Percentiles rank a stretch among this genome's conserved stretches.
phyloP scores from a whole-genome alignment of 129 eudicot genomes.

The Escallonia herrerae region DNA sequence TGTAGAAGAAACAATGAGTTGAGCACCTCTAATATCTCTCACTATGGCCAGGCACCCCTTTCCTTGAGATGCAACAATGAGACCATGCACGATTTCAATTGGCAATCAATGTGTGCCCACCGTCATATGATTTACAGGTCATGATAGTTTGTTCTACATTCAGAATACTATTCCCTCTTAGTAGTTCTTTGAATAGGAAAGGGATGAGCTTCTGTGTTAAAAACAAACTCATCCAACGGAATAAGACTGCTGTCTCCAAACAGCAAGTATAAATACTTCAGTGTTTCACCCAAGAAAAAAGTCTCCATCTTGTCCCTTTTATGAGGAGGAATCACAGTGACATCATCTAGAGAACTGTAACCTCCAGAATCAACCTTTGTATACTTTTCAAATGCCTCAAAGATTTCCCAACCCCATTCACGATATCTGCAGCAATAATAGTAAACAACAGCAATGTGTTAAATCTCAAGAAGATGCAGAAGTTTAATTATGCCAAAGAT shows the following conservation, averaged over 20 bases:
- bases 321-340: constrained; percentile 74
- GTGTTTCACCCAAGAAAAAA: constrained; percentile 89
- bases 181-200: constrained; percentile 42
- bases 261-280: constrained; percentile 59
- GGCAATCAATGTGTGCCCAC: constrained; percentile 3
- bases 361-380: constrained; percentile 92
- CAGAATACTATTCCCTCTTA: constrained; percentile 23
- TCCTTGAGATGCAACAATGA: constrained; percentile 17
- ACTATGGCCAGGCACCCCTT: constrained; percentile 7
- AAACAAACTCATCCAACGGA: constrained; percentile 70
- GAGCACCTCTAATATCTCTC: constrained; percentile 8
- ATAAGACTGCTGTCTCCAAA: constrained; percentile 42
- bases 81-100: constrained; percentile 11
- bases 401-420: constrained; percentile 95
- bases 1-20: constrained; percentile 11
- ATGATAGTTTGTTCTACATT: constrained; percentile 9
- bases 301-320: constrained; percentile 95
- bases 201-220: constrained; percentile 95
- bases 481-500: neutral
- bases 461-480: neutral
- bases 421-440: constrained; percentile 53
- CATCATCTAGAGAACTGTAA: constrained; percentile 85
- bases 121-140: constrained; percentile 3
- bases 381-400: constrained; percentile 88
- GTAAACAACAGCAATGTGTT: neutral